phyloP scores from a whole-genome alignment of 768 basidiomycete genomes.

The Tulasnella sp. region DNA sequence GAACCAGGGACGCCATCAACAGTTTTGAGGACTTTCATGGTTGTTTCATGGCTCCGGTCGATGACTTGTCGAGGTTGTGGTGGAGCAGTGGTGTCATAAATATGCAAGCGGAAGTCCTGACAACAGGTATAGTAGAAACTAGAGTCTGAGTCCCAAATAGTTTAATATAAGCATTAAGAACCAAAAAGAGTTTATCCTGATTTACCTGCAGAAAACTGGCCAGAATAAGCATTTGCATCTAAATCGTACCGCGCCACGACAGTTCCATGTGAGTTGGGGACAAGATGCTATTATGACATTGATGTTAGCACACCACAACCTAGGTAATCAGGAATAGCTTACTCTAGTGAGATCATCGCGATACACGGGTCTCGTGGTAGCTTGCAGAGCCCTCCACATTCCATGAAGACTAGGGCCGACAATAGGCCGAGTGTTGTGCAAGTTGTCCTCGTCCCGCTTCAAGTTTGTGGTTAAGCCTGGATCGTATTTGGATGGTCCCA shows the following conservation, averaged over 20 bases:
- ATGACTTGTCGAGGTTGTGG: constrained; percentile 14
- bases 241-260: constrained; percentile 58
- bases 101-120: constrained; percentile 79
- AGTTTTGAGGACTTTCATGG: constrained; percentile 42
- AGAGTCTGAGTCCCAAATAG: constrained; percentile 40
- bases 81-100: constrained; percentile 61
- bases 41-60: constrained; percentile 34
- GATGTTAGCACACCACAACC: not conserved
- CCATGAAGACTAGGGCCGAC: too few species aligned
- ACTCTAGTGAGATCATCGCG: constrained; percentile 48
- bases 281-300: constrained; percentile 36
- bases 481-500: constrained; percentile 41
- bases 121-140: constrained; percentile 90
- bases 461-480: constrained; percentile 28
- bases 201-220: constrained; percentile 65
- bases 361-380: too few species aligned
- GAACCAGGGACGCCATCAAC: constrained; percentile 63
- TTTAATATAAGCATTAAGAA: constrained; percentile 12
- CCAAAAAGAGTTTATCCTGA: not conserved
- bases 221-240: constrained; percentile 74
- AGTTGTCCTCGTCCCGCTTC: constrained; percentile 24
- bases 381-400: too few species aligned
- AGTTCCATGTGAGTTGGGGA: constrained; percentile 71
- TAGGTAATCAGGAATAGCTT: constrained; percentile 24
- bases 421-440: too few species aligned